Base-by-base conservation (phyloP, 2,329 filamentous ascomycete genomes). In the Dactylella cylindrospora region DNA sequence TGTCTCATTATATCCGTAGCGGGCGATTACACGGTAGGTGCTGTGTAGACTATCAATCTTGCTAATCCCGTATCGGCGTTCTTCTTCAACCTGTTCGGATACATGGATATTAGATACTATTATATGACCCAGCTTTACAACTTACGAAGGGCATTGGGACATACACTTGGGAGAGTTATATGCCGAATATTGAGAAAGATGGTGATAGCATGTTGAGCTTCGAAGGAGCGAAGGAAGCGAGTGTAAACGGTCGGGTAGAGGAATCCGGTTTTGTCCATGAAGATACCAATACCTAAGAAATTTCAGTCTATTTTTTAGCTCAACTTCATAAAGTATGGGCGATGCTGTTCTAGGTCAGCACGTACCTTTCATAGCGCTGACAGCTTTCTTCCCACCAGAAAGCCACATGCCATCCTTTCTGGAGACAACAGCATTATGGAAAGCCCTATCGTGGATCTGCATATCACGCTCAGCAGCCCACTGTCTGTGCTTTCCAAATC, bases 401-500 rank as follows among this genome's bases (percentile, higher is more conserved):
- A 61, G 35, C 54, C 54, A 52, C 40, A 61, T 61, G 4, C 47
- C 54, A 31, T 47, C 54, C 7, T 47, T 35, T 25, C 43, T 61
- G 8, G 47, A 32, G 15, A 47, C 25, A 43, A 61, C 46, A 8
- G 46, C 55, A 31, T 61, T 61, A 38, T 53, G 55, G 26, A 61
- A 53, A 3, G 55, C 55, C 15, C 43, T 61, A 26, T 61, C 55
- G 15, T 61, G 55, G 10, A 61, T 43, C 29, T 61, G 55, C 55
- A 61, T 61, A 5, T 52, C 23, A 0, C 78, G 77, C 73, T 90
- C 86, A 1, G 85, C 82, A 5, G 73, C 74, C 86, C 86, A 90
- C 70, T 90, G 86, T 61, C 82, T 79, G 69, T 89, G 85, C 70
- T 90, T 90, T 12, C 86, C 86, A 67, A 83, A 90, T 25, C 86